Evolutionary conservation across 306 rosid genomes (phyloP), one percentile per base, ranked within the genome.

Genomic region (Cicer chorassanicum): DNA sequence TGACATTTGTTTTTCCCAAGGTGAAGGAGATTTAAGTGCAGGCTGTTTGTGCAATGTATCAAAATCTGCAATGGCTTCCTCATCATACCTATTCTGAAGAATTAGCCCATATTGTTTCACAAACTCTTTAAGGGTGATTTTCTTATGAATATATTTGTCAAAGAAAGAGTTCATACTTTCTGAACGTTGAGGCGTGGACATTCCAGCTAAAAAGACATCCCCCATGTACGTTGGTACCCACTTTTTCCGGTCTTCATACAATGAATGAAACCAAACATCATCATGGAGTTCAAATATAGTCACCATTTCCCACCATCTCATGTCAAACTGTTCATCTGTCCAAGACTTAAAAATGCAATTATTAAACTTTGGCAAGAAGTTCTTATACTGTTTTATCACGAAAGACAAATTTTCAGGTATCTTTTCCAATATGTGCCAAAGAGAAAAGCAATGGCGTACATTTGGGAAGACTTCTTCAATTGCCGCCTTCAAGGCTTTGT

Each of bases 1-100:
- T 70, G 98, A 92, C 96, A 90, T 90, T 81, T 92, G 98, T 70
- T 90, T 92, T 77, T 92, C 96, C 96, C 98, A 90, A 67, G 98
- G 98, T 41, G 98, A 92, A 83, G 98, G 98, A 77, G 98, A 90
- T 78, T 87, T 92, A 42, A 90, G 84, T 55, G 98, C 98, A 40
- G 96, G 98, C 80, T 92, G 98, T 80, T 92, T 92, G 89, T 92
- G 91, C 83, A 87, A 84, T 66, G 96, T 90, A 83, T 92, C 98
- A 76, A 92, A 92, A 87, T 92, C 98, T 71, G 98, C 96, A 71
- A 88, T 85, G 45, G 86, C 89, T 85, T 92, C 98, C 80, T 90
- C 98, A 73, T 92, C 96, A 70, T 84, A 89, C 85, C 98, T 87
- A 57, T 85, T 90, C 65, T 90, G 98, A 60, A 92, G 88, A 81